Percentiles rank a stretch among this genome's conserved stretches.
These are phyloP conservation scores for Lonicera japonica DNA, from an alignment of 129 eudicot species.

Conservation along the genomic window DNA sequence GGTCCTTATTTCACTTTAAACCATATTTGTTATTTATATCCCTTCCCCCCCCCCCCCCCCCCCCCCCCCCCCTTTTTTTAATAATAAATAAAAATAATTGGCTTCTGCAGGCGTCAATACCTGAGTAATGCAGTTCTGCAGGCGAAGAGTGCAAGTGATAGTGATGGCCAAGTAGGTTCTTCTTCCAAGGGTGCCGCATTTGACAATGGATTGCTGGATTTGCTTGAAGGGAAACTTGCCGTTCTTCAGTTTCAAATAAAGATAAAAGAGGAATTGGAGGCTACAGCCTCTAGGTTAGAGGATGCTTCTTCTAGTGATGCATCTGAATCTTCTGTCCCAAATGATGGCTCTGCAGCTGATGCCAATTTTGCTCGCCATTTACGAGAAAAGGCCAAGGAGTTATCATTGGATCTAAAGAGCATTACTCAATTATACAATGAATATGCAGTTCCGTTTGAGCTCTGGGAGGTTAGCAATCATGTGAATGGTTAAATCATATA, in stretches of 20 bases:
- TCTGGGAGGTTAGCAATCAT: slow-evolving; percentile 69
- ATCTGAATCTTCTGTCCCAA: slow-evolving; percentile 42
- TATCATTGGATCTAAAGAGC: slow-evolving; percentile 77
- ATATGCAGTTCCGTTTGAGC: slow-evolving; percentile 94
- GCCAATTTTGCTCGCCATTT: slow-evolving; percentile 20
- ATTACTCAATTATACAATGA: slow-evolving; percentile 93
- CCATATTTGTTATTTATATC: background rate
- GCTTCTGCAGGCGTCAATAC: slow-evolving; percentile 69
- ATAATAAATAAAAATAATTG: too few relatives aligned
- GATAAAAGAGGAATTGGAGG: slow-evolving; percentile 75
- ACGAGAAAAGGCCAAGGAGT: slow-evolving; percentile 67
- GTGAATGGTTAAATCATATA: background rate
- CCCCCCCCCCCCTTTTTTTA: too few relatives aligned
- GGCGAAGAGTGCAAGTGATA: slow-evolving; percentile 82
- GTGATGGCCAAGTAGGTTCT: slow-evolving; percentile 46
- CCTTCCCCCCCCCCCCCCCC: background rate
- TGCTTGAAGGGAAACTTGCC: slow-evolving; percentile 90
- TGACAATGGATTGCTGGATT: slow-evolving; percentile 79
- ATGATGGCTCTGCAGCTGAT: slow-evolving; percentile 37
- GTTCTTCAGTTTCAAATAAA: slow-evolving; percentile 86
- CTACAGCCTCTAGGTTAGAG: slow-evolving; percentile 51
- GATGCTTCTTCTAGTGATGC: slow-evolving; percentile 47
- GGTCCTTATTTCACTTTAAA: slow-evolving; percentile 30
- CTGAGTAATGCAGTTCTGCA: slow-evolving; percentile 88
- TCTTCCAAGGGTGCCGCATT: slow-evolving; percentile 51